Conservation (phyloP, 495 filamentous ascomycete genomes). For the Monascus purpureus region DNA sequence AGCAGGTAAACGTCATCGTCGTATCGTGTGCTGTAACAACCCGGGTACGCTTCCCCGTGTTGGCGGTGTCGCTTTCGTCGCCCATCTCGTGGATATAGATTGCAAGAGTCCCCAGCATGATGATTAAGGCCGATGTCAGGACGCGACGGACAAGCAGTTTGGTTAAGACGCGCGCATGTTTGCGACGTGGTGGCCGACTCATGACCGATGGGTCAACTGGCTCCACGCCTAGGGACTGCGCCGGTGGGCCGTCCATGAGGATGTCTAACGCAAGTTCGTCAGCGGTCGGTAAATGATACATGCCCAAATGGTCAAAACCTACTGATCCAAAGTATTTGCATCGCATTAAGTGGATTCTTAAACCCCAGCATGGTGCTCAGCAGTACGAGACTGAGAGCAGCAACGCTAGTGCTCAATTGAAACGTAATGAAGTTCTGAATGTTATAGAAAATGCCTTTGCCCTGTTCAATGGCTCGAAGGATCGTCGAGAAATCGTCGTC, state of each 20-base stretch:
- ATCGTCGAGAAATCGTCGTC: conserved; percentile 98
- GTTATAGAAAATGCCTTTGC: conserved; percentile 98
- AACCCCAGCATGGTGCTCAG: conserved; percentile 84
- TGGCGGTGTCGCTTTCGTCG: conserved; percentile 31
- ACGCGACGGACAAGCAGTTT: conserved; percentile 68
- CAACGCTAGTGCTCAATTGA: conserved; percentile 93
- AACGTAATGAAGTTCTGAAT: conserved; percentile 99
- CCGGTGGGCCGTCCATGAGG: conserved; percentile 96
- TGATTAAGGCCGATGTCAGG: conserved; percentile 72
- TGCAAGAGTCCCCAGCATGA: conserved; percentile 81
- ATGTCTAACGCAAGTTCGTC: conserved; percentile 61
- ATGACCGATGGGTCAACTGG: conserved; percentile 91
- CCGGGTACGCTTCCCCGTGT: conserved; percentile 31
- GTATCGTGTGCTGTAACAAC: conserved; percentile 84
- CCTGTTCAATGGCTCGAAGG: conserved; percentile 89
- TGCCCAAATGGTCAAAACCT: no score
- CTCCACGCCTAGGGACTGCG: conserved; percentile 93
- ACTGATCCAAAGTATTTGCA: conserved; percentile 99
- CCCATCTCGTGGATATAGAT: conserved; percentile 87
- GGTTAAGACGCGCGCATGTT: conserved; percentile 76
- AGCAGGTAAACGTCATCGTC: conserved; percentile 98
- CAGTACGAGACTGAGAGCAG: conserved; percentile 80
- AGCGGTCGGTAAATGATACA: no score
- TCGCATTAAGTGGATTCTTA: conserved; percentile 89
- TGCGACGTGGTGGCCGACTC: conserved; percentile 74